Conservation (phyloP, 1,284 basidiomycete species). For the Tranzscheliella williamsii region DNA sequence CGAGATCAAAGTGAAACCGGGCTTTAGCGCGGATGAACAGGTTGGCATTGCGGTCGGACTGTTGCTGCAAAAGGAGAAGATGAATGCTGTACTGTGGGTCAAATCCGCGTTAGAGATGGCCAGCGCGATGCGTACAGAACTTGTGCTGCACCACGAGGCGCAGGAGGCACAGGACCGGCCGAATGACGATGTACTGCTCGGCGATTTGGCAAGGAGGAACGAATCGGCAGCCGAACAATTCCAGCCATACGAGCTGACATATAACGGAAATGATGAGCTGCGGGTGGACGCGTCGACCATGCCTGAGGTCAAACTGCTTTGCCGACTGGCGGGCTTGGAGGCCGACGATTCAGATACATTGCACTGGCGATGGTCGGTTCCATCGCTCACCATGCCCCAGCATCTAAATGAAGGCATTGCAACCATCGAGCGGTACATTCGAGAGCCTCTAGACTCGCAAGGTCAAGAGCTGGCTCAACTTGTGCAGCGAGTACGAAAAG, state of each 20-base stretch:
- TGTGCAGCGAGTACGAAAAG: slow-evolving; percentile 44
- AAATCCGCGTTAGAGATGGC: slow-evolving; percentile 55
- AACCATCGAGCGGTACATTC: slow-evolving; percentile 55
- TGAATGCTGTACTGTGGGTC: slow-evolving; percentile 53
- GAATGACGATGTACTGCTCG: slow-evolving; percentile 8
- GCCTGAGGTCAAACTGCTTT: slow-evolving; percentile 55
- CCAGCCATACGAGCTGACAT: slow-evolving; percentile 25
- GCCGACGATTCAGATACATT: slow-evolving; percentile 33
- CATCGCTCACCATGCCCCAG: slow-evolving; percentile 29
- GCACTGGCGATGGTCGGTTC: slow-evolving; percentile 52
- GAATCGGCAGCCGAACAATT: slow-evolving; percentile 25
- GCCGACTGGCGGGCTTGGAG: slow-evolving; percentile 50
- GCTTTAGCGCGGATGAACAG: slow-evolving; percentile 39
- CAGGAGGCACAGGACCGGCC: slow-evolving; percentile 4
- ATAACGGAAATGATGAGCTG: slow-evolving; percentile 42
- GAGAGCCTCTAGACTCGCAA: slow-evolving; percentile 40
- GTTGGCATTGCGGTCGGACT: slow-evolving; percentile 57
- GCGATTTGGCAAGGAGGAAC: slow-evolving; percentile 22
- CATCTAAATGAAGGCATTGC: slow-evolving; percentile 47
- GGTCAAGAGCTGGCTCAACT: slow-evolving; percentile 31
- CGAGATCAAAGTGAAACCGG: slow-evolving; percentile 50
- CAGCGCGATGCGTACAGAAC: slow-evolving; percentile 39
- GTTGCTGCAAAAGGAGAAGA: slow-evolving; percentile 52
- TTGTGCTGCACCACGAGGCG: slow-evolving; percentile 29
- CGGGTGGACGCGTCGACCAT: slow-evolving; percentile 38